Evolutionary conservation across 441 rosid species (phyloP).

Genomic region (Flueggea neowawraea): DNA sequence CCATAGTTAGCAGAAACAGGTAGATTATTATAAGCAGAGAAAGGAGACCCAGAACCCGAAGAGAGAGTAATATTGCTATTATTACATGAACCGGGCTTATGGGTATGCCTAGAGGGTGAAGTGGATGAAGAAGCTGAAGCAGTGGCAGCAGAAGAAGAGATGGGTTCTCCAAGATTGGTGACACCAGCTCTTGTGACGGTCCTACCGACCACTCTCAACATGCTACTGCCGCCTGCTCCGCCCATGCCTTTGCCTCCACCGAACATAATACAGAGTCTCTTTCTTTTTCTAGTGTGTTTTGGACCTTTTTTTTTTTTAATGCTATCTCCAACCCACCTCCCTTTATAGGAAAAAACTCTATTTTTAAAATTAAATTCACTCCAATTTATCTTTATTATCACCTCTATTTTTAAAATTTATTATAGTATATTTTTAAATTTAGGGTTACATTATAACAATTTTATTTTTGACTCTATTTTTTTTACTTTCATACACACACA

Average conservation of each 20-base stretch:
- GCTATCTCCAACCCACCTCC: no score
- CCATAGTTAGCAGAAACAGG: conserved; percentile 30
- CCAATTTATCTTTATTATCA: no score
- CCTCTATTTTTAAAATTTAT: no score
- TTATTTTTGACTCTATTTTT: no score
- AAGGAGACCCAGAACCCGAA: conserved; percentile 25
- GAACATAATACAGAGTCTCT: no score
- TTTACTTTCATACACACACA: no score
- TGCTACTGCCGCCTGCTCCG: conserved; percentile 55
- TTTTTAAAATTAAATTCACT: no score
- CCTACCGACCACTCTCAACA: conserved; percentile 54
- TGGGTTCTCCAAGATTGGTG: conserved; percentile 50
- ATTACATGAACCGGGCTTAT: conserved; percentile 23
- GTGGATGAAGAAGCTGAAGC: conserved; percentile 26
- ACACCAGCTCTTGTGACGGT: conserved; percentile 53
- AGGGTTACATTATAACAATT: no score
- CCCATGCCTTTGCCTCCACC: conserved; percentile 17
- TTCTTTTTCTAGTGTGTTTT: no score
- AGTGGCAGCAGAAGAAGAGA: conserved; percentile 32
- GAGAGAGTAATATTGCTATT: conserved; percentile 33
- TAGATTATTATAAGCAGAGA: conserved; percentile 27
- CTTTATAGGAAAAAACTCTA: no score
- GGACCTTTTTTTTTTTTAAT: no score
- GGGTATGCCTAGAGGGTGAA: conserved; percentile 1
- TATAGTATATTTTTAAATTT: no score